Evolutionary conservation across 257 asterid genomes (phyloP), one percentile per base, ranked within the genome.

Genomic region (Jasminum sambac): DNA sequence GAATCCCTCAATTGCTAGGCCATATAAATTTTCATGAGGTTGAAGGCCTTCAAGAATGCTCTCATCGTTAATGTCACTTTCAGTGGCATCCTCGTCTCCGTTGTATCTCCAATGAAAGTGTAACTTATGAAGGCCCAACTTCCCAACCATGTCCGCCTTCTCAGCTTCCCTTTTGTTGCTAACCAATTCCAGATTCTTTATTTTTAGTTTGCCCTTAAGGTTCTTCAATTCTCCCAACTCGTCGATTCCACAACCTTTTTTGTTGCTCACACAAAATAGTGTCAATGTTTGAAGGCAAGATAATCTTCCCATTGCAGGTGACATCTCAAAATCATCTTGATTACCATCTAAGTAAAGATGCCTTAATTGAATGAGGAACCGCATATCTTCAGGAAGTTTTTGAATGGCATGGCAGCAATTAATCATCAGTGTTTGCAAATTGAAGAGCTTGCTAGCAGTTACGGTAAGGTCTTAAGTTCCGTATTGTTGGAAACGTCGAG

Each of bases 41-140:
- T 66, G 48, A 16, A 82, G 80, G 34, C 84, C 80, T 16, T 82
- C 87, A 67, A 76, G 39, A 10, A 76, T 78, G 12, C 21, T n/a
- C 34, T 63, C 70, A 46, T 74, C 62, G 25, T 74, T 50, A 7
- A 3, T 8, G 9, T 9, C 40, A 13, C 65, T 40, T 40, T 5
- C 6, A 7, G 9, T 8, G 11, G 12, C 44, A 40, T 40, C 6
- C 1, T 2, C 1, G 6, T 11, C 68, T 14, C 63, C 34, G 41
- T 38, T 41, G 19, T 12, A 6, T 21, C 8, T 9, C 86, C 84
- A 72, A 17, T 8, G 13, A 63, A 79, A 41, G 40, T 19, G 17
- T 65, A 80, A 70, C 8, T 58, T 3, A 24, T 46, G 14, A 30
- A 60, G 50, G 1, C 4, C 36, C 36, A 30, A 30, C 36, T 30